phyloP scores from a whole-genome alignment of 164 flowering plant species.

The Vitis rupestris region DNA sequence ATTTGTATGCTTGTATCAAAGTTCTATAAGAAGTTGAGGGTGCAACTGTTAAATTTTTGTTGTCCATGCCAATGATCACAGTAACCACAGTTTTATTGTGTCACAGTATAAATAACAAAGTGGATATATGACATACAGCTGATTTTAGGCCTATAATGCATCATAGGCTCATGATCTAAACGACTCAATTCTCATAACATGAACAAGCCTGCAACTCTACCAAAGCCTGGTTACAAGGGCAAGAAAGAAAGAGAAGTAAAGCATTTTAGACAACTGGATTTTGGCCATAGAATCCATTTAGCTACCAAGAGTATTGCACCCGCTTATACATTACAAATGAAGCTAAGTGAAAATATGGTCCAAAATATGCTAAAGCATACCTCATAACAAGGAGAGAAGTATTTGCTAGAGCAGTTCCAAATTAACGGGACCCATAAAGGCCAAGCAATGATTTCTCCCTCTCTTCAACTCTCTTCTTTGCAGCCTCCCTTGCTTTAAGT shows the following conservation, averaged over 20 bases:
- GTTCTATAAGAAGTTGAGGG: too few species aligned
- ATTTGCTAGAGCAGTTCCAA: not conserved
- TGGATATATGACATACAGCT: too few species aligned
- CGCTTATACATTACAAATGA: not conserved
- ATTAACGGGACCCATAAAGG: slow-evolving; percentile 60
- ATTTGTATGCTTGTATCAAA: too few species aligned
- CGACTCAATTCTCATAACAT: not conserved
- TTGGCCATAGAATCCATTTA: not conserved
- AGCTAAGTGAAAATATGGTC: not conserved
- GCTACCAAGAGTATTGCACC: not conserved
- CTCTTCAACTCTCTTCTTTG: slow-evolving; percentile 84
- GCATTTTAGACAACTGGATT: not conserved
- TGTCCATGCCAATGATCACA: too few species aligned
- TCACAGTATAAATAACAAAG: too few species aligned
- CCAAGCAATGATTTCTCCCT: slow-evolving; percentile 88
- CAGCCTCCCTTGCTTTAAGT: slow-evolving; percentile 93
- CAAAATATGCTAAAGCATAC: slow-evolving; percentile 10
- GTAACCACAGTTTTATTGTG: too few species aligned
- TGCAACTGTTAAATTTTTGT: too few species aligned
- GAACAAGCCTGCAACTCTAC: too few species aligned
- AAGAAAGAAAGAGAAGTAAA: too few species aligned
- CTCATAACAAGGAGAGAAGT: not conserved
- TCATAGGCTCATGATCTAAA: not conserved
- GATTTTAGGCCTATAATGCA: not conserved
- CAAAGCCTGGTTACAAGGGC: too few species aligned